A percentile compares a stretch with the other conserved stretches of the same genome.
Conservation (phyloP, 768 basidiomycete species). For the Jaapia argillacea region DNA sequence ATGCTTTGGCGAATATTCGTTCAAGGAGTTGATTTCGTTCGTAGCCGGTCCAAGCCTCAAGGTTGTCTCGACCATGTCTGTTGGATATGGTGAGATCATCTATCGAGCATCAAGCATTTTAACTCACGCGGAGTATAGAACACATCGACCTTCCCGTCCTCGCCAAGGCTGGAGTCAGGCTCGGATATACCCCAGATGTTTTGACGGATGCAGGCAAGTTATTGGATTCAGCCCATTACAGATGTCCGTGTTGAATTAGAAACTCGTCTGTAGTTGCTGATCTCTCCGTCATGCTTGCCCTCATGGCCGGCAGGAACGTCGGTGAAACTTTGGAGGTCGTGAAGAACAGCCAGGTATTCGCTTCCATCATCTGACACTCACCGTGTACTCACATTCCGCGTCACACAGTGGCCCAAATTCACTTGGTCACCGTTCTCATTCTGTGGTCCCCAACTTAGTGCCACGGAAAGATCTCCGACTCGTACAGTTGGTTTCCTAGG, state of each 20-base stretch:
- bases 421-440: slow-evolving; percentile 79
- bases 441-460: slow-evolving; percentile 75
- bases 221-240: slow-evolving; percentile 3
- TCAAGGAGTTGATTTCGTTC: slow-evolving; percentile 1
- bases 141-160: slow-evolving; percentile 64
- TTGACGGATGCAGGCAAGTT: slow-evolving; percentile 85
- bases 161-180: slow-evolving; percentile 47
- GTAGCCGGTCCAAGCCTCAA: slow-evolving; percentile 65
- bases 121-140: slow-evolving; percentile 37
- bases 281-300: slow-evolving; percentile 75
- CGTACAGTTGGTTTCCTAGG: slow-evolving; percentile 87
- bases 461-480: slow-evolving; percentile 33
- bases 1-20: neutral
- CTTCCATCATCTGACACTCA: neutral
- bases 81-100: slow-evolving; percentile 60
- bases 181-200: slow-evolving; percentile 93
- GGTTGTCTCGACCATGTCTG: slow-evolving; percentile 90
- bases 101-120: neutral
- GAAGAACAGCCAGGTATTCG: slow-evolving; percentile 53
- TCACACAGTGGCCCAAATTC: slow-evolving; percentile 62
- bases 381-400: slow-evolving; percentile 1
- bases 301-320: slow-evolving; percentile 88
- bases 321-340: slow-evolving; percentile 56
- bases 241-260: neutral
- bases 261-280: slow-evolving; percentile 68